phyloP scores from a whole-genome alignment of 495 filamentous ascomycete species.

The Penicillium bialowiezense region DNA sequence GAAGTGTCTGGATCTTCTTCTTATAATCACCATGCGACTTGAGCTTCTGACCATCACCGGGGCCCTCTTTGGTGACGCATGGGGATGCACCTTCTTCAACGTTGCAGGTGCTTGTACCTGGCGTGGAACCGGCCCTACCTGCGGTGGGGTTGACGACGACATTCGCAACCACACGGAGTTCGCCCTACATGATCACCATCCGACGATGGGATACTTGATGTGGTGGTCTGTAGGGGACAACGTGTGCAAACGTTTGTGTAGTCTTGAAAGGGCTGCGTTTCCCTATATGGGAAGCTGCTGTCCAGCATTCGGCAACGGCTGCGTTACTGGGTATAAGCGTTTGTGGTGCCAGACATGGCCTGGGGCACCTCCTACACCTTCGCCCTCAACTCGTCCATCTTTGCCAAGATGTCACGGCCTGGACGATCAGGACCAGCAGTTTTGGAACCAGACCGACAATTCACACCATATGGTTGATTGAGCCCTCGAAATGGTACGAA shows the following conservation, averaged over 20 bases:
- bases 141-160: neutral
- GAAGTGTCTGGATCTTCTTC: too few species aligned
- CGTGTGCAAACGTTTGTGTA: too few species aligned
- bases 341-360: conserved; percentile 8
- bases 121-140: neutral
- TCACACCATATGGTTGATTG: too few species aligned
- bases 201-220: neutral
- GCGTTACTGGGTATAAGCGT: conserved; percentile 12
- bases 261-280: too few species aligned
- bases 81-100: neutral
- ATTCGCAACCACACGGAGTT: neutral
- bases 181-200: neutral
- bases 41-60: too few species aligned
- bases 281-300: conserved; percentile 4
- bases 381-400: neutral
- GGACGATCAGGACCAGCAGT: too few species aligned
- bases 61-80: too few species aligned
- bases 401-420: too few species aligned
- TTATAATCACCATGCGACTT: too few species aligned
- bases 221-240: neutral
- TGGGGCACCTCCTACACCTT: neutral
- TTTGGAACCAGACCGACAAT: too few species aligned
- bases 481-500: too few species aligned
- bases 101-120: neutral
- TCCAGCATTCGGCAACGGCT: conserved; percentile 2